Conservation (phyloP, 345 rosid species). For the Xanthoceras sorbifolium region DNA sequence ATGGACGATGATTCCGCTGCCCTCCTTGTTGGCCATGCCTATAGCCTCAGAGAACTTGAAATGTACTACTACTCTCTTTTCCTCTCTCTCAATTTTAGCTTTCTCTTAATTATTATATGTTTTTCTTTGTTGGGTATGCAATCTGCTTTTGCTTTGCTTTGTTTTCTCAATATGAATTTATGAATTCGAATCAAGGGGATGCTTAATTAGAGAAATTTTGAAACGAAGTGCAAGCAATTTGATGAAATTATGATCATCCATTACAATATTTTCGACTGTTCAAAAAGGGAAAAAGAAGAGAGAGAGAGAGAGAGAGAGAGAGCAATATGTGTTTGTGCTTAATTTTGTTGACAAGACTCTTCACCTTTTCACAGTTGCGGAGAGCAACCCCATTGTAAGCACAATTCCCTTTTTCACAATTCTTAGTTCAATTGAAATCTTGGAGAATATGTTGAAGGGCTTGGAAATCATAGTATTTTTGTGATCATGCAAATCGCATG, state of each 20-base stretch:
- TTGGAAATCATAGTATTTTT: neutral
- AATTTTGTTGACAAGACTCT: neutral
- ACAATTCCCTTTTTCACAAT: neutral
- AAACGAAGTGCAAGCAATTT: neutral
- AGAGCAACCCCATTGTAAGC: neutral
- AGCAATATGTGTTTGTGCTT: neutral
- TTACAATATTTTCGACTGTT: neutral
- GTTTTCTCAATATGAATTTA: neutral
- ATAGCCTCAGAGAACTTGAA: constrained; percentile 86
- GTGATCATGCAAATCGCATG: neutral
- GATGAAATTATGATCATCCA: constrained; percentile 1
- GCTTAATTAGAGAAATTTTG: neutral
- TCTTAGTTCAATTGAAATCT: neutral
- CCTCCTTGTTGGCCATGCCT: constrained; percentile 70
- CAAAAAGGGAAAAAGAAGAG: neutral
- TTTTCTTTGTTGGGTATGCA: neutral
- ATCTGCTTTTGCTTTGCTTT: neutral
- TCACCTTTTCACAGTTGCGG: neutral
- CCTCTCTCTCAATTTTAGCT: neutral
- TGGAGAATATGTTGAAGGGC: neutral
- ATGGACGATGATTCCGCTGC: constrained; percentile 83
- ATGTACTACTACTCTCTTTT: constrained; percentile 11
- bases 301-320: neutral
- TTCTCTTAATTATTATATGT: neutral
- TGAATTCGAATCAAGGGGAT: neutral